Conservation (phyloP, 78 protist genomes). For the Protostelium mycophagum region DNA sequence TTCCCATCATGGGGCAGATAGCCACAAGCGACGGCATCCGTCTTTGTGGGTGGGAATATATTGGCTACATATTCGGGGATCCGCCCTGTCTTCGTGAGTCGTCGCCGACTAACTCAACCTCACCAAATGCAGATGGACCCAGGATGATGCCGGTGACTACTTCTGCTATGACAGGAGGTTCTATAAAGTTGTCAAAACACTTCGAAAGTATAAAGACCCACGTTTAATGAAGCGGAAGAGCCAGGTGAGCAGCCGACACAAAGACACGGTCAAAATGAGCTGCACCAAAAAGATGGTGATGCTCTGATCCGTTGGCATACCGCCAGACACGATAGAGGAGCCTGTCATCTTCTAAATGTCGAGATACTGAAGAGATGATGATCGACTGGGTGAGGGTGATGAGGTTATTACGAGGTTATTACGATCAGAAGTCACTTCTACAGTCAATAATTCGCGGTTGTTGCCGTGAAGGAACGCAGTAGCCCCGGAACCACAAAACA, state of each 20-base stretch:
- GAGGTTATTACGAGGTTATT: too few species aligned
- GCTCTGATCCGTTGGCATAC: not conserved
- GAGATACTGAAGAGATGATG: too few species aligned
- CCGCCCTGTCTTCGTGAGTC: not conserved
- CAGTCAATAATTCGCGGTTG: too few species aligned
- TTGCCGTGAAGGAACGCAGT: too few species aligned
- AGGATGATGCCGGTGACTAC: constrained; percentile 62
- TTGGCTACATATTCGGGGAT: not conserved
- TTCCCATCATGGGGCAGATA: not conserved
- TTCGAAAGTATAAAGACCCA: not conserved
- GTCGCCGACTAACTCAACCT: not conserved
- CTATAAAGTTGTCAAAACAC: not conserved
- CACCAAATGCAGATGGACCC: constrained; percentile 51
- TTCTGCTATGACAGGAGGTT: constrained; percentile 52
- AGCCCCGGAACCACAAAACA: too few species aligned
- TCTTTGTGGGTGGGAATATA: not conserved
- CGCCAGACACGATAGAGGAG: not conserved
- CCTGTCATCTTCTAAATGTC: not conserved
- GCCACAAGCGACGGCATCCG: not conserved
- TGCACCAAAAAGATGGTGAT: not conserved
- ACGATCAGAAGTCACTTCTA: too few species aligned
- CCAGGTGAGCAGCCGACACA: not conserved
- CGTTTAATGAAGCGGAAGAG: not conserved
- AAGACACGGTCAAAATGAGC: not conserved
- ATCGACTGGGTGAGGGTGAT: too few species aligned